Evolutionary conservation across 2,329 filamentous ascomycete genomes (phyloP).

Genomic region (Ascosphaera pollenicola): DNA sequence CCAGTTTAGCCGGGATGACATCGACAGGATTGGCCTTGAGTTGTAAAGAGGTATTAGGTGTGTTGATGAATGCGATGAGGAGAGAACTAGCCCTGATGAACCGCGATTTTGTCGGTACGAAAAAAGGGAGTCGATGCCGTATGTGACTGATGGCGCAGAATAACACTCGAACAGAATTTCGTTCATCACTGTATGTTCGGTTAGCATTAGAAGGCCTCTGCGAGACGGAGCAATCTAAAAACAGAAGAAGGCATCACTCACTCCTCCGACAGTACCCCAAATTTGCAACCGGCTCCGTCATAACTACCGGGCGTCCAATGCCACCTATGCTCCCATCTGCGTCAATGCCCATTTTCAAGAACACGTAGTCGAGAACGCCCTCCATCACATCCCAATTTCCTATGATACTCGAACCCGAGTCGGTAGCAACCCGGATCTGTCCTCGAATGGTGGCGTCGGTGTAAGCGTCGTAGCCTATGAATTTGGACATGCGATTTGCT

Average conservation of each 20-base stretch:
- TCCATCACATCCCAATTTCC: conserved; percentile 99
- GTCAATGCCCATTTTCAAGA: conserved; percentile 80
- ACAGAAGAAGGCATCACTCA: conserved; percentile 23
- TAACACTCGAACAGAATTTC: conserved; percentile 97
- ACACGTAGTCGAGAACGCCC: conserved; percentile 79
- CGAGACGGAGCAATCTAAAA: neutral
- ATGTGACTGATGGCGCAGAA: conserved; percentile 67
- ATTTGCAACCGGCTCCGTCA: conserved; percentile 92
- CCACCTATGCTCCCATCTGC: conserved; percentile 37
- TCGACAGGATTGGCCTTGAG: conserved; percentile 59
- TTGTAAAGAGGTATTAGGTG: conserved; percentile 89
- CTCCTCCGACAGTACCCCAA: conserved; percentile 71
- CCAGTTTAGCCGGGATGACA: conserved; percentile 85
- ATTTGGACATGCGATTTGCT: conserved; percentile 72
- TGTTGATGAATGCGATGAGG: conserved; percentile 80
- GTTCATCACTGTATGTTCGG: conserved; percentile 51
- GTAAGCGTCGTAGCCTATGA: conserved; percentile 82
- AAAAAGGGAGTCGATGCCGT: conserved; percentile 91
- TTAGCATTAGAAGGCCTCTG: conserved; percentile 2
- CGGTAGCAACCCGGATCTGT: conserved; percentile 78
- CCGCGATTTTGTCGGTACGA: conserved; percentile 87
- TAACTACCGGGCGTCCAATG: conserved; percentile 70
- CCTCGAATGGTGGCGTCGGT: conserved; percentile 81
- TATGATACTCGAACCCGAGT: conserved; percentile 71
- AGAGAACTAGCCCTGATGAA: conserved; percentile 67